Evolutionary conservation across 2,329 filamentous ascomycete genomes (phyloP), one percentile per base, ranked within the genome.

Genomic region (Paecilomyces variotii): DNA sequence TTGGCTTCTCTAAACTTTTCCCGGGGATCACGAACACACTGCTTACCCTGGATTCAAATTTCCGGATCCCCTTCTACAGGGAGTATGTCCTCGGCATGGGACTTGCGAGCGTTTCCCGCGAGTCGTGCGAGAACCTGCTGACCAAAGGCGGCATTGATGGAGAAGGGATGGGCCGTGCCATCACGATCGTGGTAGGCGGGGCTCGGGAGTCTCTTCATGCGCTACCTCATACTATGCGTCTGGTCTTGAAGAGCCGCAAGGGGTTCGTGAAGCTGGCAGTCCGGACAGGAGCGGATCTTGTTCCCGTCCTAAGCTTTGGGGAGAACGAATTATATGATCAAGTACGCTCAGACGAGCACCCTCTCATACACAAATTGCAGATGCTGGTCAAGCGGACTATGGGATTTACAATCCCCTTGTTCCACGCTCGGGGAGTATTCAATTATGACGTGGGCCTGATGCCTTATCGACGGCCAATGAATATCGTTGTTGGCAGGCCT

Each of bases 241-340:
- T 97, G 9, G 87, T 97, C 3, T 81, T 97, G 54, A 87, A 87
- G 64, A 84, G 88, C 53, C 87, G 94, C 58, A 95, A 96, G 69
- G 93, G 93, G 9, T 97, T 97, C 69, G 82, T 97, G 72, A 97
- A 96, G 78, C 83, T 97, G 72, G 94, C 93, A 0, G 87, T 97
- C 60, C 85, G 91, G 53, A 91, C 88, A 2, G 92, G 93, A n/a
- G 93, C 94, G 1, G 93, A 97, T 68, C 81, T 99, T 0, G 93
- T 99, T 0, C 94, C 94, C 0, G 90, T 96, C 1, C 80, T 99
- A 19, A 88, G 87, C 0, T 97, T 99, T 70, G 94, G 94, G 52
- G 94, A 99, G 77, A 97, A 97, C 72, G 90, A 97, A 67, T 79
- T 97, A 2, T 99, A 97, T 78, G 90, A 97, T 64, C 93, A 97